These are phyloP conservation scores for Leishmania lainsoni DNA, from an alignment of 208 protist species.

Conservation along the genomic window DNA sequence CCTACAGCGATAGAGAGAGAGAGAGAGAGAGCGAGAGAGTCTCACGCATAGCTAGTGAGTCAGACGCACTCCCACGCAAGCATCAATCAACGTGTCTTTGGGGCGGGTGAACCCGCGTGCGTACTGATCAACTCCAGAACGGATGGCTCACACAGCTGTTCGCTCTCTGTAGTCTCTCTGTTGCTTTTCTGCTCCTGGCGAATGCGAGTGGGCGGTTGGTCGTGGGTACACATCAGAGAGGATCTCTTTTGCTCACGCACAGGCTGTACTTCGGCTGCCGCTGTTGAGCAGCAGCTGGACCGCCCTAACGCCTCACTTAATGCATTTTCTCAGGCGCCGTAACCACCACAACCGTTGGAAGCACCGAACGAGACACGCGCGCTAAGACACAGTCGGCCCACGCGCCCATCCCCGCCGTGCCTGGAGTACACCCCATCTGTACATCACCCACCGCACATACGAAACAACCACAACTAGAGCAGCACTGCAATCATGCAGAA, in stretches of 20 bases:
- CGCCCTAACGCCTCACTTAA: background rate
- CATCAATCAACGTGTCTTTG: background rate
- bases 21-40: too few species aligned
- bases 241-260: background rate
- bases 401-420: background rate
- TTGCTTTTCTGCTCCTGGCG: background rate
- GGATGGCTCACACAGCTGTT: background rate
- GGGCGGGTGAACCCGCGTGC: background rate
- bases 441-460: background rate
- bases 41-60: background rate
- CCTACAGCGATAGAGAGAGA: background rate
- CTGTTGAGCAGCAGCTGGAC: background rate
- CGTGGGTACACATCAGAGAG: background rate
- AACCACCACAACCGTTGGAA: background rate
- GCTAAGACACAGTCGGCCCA: background rate
- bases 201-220: background rate
- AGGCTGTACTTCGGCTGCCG: background rate
- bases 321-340: background rate
- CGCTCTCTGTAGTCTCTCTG: background rate
- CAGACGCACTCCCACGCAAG: background rate
- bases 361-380: background rate
- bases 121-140: background rate
- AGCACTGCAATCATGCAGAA: slow-evolving; percentile 11
- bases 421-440: background rate
- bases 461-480: background rate